Conservation (phyloP, 164 flowering plant species). For the Chimonanthus salicifolius region DNA sequence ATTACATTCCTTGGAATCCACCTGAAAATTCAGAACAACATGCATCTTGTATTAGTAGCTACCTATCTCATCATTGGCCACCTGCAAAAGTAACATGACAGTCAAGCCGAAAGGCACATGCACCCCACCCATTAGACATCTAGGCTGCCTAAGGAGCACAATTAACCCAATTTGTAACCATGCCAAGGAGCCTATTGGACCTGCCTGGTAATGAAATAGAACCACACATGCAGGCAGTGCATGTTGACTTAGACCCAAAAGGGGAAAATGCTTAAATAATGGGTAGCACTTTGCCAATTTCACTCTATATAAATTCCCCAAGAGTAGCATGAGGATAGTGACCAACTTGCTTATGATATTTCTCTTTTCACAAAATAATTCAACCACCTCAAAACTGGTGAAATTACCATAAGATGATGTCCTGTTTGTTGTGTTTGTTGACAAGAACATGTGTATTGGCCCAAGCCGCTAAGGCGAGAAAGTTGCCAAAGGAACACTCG, state of each 20-base stretch:
- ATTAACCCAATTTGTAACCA: neutral
- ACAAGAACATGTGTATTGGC: constrained; percentile 9
- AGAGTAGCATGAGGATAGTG: neutral
- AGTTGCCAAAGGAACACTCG: constrained; percentile 9
- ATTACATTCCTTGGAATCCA: constrained; percentile 1
- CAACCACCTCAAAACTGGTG: neutral
- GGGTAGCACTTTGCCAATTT: neutral
- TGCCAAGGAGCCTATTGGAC: neutral
- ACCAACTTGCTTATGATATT: neutral
- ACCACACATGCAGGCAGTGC: neutral
- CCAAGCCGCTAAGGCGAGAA: constrained; percentile 5
- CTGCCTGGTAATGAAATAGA: neutral
- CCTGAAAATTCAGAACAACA: constrained; percentile 4
- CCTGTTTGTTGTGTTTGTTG: neutral
- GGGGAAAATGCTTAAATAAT: neutral
- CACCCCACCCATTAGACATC: neutral
- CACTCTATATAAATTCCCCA: neutral
- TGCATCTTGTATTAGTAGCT: neutral
- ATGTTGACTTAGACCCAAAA: neutral
- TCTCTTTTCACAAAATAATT: neutral
- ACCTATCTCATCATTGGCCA: neutral
- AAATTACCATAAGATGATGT: constrained; percentile 7
- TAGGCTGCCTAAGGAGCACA: neutral
- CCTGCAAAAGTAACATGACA: neutral
- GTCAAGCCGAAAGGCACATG: neutral